These are phyloP conservation scores for Aspergillus tanneri DNA, from an alignment of 2,329 filamentous ascomycete genomes.

Conservation along the genomic window DNA sequence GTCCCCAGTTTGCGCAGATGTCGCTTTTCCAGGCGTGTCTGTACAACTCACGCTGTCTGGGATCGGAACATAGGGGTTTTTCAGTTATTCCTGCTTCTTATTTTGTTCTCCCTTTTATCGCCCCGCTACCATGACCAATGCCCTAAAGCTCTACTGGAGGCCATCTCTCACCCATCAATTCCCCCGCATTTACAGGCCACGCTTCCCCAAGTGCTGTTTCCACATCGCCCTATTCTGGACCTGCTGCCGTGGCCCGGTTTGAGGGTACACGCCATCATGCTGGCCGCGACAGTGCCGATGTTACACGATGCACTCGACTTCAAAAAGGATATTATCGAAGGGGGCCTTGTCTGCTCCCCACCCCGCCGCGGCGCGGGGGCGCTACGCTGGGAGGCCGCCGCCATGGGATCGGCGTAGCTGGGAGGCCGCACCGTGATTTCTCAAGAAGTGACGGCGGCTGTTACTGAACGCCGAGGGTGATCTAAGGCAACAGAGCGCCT, in stretches of 20 bases:
- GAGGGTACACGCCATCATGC: constrained; percentile 34
- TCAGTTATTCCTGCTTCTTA: constrained; percentile 9
- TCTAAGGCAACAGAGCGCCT: neutral
- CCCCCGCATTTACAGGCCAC: constrained; percentile 40
- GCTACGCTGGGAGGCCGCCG: constrained; percentile 15
- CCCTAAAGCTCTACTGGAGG: constrained; percentile 24
- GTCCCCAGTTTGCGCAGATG: constrained; percentile 2
- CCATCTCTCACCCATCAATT: constrained; percentile 18
- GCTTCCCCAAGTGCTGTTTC: constrained; percentile 38
- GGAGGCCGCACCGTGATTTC: constrained; percentile 33
- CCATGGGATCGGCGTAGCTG: constrained; percentile 39
- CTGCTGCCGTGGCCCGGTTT: constrained; percentile 37
- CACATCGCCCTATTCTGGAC: constrained; percentile 41
- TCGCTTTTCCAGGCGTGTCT: constrained; percentile 5
- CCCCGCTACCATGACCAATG: constrained; percentile 11
- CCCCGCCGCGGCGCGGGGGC: neutral
- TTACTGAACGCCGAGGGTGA: neutral
- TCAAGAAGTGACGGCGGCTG: constrained; percentile 28
- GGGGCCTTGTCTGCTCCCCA: constrained; percentile 27
- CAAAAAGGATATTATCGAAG: constrained; percentile 39
- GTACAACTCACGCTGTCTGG: constrained; percentile 13
- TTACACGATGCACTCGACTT: constrained; percentile 36
- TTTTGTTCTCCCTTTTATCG: constrained; percentile 39
- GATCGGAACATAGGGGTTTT: constrained; percentile 12
- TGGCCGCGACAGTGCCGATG: constrained; percentile 31